Conservation (phyloP, 805 yeast species). For the Candida maltosa region DNA sequence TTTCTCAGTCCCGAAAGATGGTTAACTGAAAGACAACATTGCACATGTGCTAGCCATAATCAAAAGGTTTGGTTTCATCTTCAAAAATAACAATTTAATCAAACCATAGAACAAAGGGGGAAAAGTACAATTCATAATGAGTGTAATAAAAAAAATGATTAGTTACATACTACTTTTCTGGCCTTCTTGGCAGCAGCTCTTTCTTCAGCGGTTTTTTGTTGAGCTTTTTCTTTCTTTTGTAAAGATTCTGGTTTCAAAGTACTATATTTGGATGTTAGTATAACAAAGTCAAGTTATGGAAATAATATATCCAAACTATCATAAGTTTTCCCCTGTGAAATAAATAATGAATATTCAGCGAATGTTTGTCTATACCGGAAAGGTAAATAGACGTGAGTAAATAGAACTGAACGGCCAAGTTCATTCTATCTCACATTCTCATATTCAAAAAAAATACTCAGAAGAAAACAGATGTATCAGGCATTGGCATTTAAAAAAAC, state of each 20-base stretch:
- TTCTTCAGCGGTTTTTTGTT: constrained; percentile 72
- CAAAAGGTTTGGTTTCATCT: constrained; percentile 46
- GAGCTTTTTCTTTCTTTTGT: constrained; percentile 77
- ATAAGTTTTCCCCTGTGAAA: constrained; percentile 9
- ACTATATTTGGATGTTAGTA: constrained; percentile 18
- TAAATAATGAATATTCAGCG: constrained; percentile 4
- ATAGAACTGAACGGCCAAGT: constrained; percentile 38
- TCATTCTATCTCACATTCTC: constrained; percentile 31
- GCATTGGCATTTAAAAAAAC: constrained; percentile 38
- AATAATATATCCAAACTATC: not conserved
- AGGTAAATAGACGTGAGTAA: constrained; percentile 14
- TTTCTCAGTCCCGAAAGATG: constrained; percentile 83
- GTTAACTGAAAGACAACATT: constrained; percentile 73
- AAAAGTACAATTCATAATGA: constrained; percentile 1
- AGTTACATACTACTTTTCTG: constrained; percentile 75
- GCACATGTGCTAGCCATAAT: constrained; percentile 68
- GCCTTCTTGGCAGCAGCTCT: constrained; percentile 78
- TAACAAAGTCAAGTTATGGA: constrained; percentile 13
- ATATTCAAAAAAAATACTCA: constrained; percentile 20
- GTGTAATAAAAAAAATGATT: not conserved
- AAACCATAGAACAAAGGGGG: not conserved
- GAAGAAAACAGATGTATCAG: constrained; percentile 44
- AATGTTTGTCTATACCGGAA: constrained; percentile 21
- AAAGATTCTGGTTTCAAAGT: constrained; percentile 79
- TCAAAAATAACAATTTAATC: constrained; percentile 40